Evolutionary conservation across 2,329 filamentous ascomycete genomes (phyloP), one percentile per base, ranked within the genome.

Genomic region (Acephala macrosclerotiorum): DNA sequence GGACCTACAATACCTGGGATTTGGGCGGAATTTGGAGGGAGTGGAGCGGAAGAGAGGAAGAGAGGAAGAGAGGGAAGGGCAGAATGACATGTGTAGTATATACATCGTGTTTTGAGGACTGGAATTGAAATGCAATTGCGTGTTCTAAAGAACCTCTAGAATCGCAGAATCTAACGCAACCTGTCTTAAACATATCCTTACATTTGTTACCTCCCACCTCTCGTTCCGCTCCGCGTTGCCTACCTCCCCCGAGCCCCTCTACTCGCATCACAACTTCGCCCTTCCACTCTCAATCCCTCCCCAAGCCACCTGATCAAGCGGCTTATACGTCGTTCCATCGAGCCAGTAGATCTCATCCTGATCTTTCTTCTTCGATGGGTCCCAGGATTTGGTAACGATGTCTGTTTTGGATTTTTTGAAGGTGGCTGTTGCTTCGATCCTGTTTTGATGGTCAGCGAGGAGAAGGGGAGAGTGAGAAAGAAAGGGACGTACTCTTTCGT

Each of bases 351-450:
- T 65, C 25, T 73, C 75, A 66, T 82, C 80, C 0, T 73, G 56
- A 47, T 71, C 77, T 1, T 71, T 74, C 38, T 71, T 73, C 35
- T 77, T 75, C 1, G 67, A 68, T 7, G 71, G 71, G 61, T 77
- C 73, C 81, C 81, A 83, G 18, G 75, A 73, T 60, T 79, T 80
- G 68, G 80, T 80, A 29, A 77, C 71, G 29, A 83, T 67, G 9
- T 80, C 80, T 8, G 75, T 77, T 70, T 83, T 83, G 1, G 80
- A 79, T 68, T 84, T 81, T 68, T 84, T 84, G 75, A 84, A 83
- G 5, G 82, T 84, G n/a, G 80, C 81, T 53, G 80, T 80, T 0
- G 79, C 79, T 64, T 79, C 78, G 60, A 83, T 81, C 68, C 68
- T 73, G 55, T 29, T 20, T 47, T 38, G 33, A 18, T 0, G 35